Evolutionary conservation across 768 basidiomycete genomes (phyloP).

Genomic region (Rhizopogon vulgaris): DNA sequence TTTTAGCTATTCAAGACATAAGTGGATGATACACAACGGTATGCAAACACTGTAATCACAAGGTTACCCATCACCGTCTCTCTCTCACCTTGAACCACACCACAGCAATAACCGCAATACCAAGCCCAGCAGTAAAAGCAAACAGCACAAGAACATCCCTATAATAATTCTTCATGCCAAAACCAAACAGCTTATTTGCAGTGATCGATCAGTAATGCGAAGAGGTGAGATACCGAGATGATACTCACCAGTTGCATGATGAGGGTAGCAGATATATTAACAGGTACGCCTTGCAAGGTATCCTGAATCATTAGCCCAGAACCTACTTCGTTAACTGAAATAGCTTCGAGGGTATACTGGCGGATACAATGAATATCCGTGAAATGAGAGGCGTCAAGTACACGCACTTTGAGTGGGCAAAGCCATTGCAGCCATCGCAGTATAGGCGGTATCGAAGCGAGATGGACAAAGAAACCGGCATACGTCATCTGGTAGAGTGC

Average conservation of each 20-base stretch:
- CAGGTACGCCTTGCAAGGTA: slow-evolving; percentile 72
- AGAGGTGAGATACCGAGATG: not conserved
- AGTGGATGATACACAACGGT: not conserved
- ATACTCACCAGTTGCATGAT: slow-evolving; percentile 77
- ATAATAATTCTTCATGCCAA: slow-evolving; percentile 76
- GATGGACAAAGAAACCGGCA: slow-evolving; percentile 91
- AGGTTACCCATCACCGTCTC: slow-evolving; percentile 40
- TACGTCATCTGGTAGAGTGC: slow-evolving; percentile 82
- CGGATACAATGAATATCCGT: not conserved
- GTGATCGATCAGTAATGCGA: not conserved
- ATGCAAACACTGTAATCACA: not conserved
- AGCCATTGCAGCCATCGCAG: slow-evolving; percentile 93
- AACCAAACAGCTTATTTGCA: slow-evolving; percentile 70
- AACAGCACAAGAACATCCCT: slow-evolving; percentile 84
- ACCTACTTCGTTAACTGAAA: slow-evolving; percentile 88
- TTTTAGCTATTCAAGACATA: no score
- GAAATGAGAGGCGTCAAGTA: not conserved
- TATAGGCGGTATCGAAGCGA: slow-evolving; percentile 79
- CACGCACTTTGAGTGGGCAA: slow-evolving; percentile 60
- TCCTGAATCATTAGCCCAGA: slow-evolving; percentile 84
- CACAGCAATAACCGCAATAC: slow-evolving; percentile 58
- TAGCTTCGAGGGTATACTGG: slow-evolving; percentile 69
- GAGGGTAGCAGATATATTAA: slow-evolving; percentile 70
- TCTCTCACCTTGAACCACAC: slow-evolving; percentile 80
- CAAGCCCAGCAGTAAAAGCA: slow-evolving; percentile 81